These are phyloP conservation scores for Globisporangium cylindrosporum DNA, from an alignment of 352 stramenopile species.

Conservation along the genomic window DNA sequence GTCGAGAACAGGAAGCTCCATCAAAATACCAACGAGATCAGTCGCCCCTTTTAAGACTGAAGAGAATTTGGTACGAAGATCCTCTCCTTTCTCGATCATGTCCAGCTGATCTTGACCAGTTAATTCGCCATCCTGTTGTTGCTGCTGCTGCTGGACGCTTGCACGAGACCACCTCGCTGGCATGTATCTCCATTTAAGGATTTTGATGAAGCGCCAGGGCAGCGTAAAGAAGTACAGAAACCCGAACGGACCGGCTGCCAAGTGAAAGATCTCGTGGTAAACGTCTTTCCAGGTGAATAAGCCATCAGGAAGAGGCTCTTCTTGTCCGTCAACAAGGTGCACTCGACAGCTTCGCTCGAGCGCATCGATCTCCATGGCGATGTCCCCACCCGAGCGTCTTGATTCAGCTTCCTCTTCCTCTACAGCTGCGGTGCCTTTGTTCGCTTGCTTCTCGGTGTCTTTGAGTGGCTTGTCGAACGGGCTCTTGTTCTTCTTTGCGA, in stretches of 20 bases:
- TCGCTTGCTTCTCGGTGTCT: slow-evolving; percentile 5
- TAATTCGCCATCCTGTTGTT: background rate
- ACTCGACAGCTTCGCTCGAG: slow-evolving; percentile 52
- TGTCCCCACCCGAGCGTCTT: slow-evolving; percentile 41
- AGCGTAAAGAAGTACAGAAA: slow-evolving; percentile 66
- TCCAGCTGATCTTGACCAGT: slow-evolving; percentile 10
- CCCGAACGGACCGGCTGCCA: slow-evolving; percentile 52
- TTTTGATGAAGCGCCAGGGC: slow-evolving; percentile 37
- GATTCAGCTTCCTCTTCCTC: background rate
- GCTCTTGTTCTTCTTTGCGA: slow-evolving; percentile 50
- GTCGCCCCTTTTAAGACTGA: slow-evolving; percentile 2
- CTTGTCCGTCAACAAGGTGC: slow-evolving; percentile 29
- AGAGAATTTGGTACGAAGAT: background rate
- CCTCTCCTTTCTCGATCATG: slow-evolving; percentile 12
- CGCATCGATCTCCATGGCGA: slow-evolving; percentile 68
- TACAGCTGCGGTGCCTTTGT: background rate
- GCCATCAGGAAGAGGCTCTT: slow-evolving; percentile 41
- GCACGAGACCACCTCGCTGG: slow-evolving; percentile 21
- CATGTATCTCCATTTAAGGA: slow-evolving; percentile 54
- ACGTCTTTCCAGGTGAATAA: slow-evolving; percentile 41
- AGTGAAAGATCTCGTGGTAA: slow-evolving; percentile 41
- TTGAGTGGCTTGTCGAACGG: slow-evolving; percentile 11
- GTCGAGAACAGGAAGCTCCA: slow-evolving; percentile 68
- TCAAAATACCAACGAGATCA: slow-evolving; percentile 62
- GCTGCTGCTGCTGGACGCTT: background rate